A percentile compares a stretch with the other conserved stretches of the same genome.
Evolutionary conservation across 441 rosid genomes (phyloP).

Genomic region (Erodium texanum): DNA sequence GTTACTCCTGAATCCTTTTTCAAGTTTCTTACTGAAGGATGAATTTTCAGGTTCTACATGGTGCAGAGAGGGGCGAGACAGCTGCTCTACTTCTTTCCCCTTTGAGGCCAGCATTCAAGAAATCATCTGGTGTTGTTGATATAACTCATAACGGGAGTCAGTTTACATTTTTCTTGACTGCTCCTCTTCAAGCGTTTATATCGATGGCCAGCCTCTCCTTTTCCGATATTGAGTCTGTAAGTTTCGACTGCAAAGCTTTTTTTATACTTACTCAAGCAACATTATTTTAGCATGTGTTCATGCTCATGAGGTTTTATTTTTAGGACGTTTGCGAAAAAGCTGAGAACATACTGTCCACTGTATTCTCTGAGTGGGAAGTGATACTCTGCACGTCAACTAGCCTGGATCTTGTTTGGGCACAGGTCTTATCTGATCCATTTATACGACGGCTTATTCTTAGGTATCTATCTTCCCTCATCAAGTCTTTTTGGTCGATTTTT

Average conservation of each 20-base stretch:
- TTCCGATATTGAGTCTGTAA: conserved; percentile 41
- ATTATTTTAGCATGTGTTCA: not conserved
- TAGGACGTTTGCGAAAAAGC: conserved; percentile 58
- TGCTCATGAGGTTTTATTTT: conserved; percentile 17
- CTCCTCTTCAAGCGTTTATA: conserved; percentile 81
- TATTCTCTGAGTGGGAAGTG: conserved; percentile 77
- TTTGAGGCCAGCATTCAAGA: conserved; percentile 46
- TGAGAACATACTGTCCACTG: conserved; percentile 58
- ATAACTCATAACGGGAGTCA: conserved; percentile 51
- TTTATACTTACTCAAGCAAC: not conserved
- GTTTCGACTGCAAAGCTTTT: conserved; percentile 23
- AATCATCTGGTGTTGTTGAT: conserved; percentile 30
- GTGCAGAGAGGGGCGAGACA: conserved; percentile 84
- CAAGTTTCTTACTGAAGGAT: conserved; percentile 16
- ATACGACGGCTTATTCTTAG: conserved; percentile 80
- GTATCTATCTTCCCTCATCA: conserved; percentile 22
- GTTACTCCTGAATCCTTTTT: too few species aligned
- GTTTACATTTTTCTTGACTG: conserved; percentile 80
- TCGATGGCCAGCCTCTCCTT: conserved; percentile 58
- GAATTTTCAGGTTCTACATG: conserved; percentile 54
- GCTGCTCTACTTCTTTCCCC: conserved; percentile 86
- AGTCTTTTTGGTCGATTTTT: too few species aligned
- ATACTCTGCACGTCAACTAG: conserved; percentile 59
- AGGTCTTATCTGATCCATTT: conserved; percentile 75
- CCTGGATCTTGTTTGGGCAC: conserved; percentile 92